Evolutionary conservation across 2,329 filamentous ascomycete genomes (phyloP), one percentile per base, ranked within the genome.

Genomic region (Ophiocordyceps robertsii): DNA sequence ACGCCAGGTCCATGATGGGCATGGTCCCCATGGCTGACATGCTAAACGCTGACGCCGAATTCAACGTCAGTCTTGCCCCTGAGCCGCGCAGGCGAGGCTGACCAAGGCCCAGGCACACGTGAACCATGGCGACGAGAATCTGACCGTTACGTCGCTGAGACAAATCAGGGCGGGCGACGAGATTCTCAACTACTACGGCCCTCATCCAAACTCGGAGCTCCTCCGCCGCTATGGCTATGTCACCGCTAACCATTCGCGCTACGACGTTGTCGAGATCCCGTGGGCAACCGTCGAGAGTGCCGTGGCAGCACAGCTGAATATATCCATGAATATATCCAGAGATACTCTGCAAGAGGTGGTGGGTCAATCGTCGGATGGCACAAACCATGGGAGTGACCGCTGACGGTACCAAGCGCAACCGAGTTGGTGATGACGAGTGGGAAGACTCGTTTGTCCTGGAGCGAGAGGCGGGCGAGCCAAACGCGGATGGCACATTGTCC

Each of bases 1-100:
- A 80, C 3, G 68, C 67, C 9, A 68, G 68, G 48, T 64, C 67
- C 1, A 63, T 72, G 57, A 85, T 94, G 62, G 88, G 84, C 41
- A 92, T 95, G 85, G 83, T 95, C 0, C 87, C 88, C 1, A 75
- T 95, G 67, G 88, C 88, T 1, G 89, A 95, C 57, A 80, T 94
- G 55, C 70, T 95, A 29, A 95, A 94, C 53, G 86, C 88, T 0
- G 85, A 95, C 57, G 87, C 84, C 5, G 79, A 87, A 49, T 92
- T 92, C 60, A 94, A 95, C 51, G 83, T 82, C 52, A 29, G 30
- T 19, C 14, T 24, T 8, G 38, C 10, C 7, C 6, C 7, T 29
- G 31, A 21, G 2, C 2, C n/a, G 12, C 24, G 9, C 31, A 3
- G 7, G 9, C 4, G 11, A 27, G 4, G 31, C 38, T 47, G 41